These are phyloP conservation scores for Blastobotrys petasosporus DNA, from an alignment of 1,139 yeast species.

Conservation along the genomic window DNA sequence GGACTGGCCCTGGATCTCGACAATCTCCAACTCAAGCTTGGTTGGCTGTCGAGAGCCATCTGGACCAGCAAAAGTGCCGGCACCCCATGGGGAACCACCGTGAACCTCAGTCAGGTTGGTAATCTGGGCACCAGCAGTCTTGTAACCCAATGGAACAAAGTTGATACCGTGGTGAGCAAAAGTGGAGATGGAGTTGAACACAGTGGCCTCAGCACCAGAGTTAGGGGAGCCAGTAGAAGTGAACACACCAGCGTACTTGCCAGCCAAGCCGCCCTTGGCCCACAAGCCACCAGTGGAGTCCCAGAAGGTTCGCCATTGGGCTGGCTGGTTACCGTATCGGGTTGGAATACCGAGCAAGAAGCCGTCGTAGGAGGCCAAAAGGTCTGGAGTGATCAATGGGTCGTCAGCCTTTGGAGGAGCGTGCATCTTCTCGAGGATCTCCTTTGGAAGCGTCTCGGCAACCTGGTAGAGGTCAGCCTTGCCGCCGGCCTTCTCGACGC, in stretches of 20 bases:
- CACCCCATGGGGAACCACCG: conserved; percentile 88
- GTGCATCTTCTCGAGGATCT: conserved; percentile 53
- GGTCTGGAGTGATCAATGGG: conserved; percentile 54
- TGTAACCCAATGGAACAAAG: conserved; percentile 76
- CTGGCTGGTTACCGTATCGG: conserved; percentile 75
- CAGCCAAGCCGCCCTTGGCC: conserved; percentile 69
- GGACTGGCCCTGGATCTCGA: conserved; percentile 55
- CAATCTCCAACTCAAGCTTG: conserved; percentile 59
- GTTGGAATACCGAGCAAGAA: conserved; percentile 80
- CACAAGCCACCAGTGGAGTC: conserved; percentile 78
- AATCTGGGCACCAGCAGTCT: conserved; percentile 51
- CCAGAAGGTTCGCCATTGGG: conserved; percentile 78
- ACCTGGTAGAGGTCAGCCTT: conserved; percentile 62
- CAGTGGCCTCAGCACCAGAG: conserved; percentile 78
- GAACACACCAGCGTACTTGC: conserved; percentile 72
- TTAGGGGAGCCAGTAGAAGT: conserved; percentile 78
- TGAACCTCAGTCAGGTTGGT: conserved; percentile 62
- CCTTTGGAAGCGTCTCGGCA: conserved; percentile 68
- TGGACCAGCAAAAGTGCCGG: conserved; percentile 72
- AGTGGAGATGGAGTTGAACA: conserved; percentile 57
- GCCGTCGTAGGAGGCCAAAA: conserved; percentile 61
- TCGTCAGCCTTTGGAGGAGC: conserved; percentile 65
- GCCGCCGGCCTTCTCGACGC: conserved; percentile 71
- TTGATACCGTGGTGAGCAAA: conserved; percentile 76
- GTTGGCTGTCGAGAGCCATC: conserved; percentile 76